Percentiles rank a stretch among this genome's conserved stretches.
These are phyloP conservation scores for Bipolaris zeicola DNA, from an alignment of 2,329 filamentous ascomycete genomes.

Conservation along the genomic window DNA sequence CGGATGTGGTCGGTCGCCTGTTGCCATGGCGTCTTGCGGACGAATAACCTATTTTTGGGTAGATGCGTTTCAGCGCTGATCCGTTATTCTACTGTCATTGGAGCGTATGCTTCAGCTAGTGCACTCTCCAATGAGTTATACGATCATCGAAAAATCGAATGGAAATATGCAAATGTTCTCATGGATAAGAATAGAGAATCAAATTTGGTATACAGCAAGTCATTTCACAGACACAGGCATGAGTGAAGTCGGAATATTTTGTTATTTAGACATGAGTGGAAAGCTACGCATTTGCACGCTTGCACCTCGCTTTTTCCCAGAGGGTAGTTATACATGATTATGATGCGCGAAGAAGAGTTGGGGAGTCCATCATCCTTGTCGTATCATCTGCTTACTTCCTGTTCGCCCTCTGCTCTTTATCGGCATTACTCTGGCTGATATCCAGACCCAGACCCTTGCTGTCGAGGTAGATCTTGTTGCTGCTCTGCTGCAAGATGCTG, in stretches of 20 bases:
- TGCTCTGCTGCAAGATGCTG: slow-evolving; percentile 82
- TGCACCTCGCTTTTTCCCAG: slow-evolving; percentile 20
- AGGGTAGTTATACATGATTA: slow-evolving; percentile 33
- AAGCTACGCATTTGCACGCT: slow-evolving; percentile 33
- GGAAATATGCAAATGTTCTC: too few species aligned
- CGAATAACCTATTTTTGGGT: neutral
- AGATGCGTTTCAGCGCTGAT: neutral
- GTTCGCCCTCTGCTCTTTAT: slow-evolving; percentile 47
- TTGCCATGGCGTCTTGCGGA: slow-evolving; percentile 1
- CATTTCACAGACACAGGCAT: neutral
- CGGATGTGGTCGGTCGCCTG: neutral
- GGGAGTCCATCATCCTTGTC: neutral
- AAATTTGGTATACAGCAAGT: too few species aligned
- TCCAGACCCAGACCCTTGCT: slow-evolving; percentile 90
- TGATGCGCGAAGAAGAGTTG: slow-evolving; percentile 7
- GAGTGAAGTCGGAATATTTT: slow-evolving; percentile 11
- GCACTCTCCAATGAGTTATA: neutral
- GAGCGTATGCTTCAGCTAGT: neutral
- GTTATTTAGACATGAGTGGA: slow-evolving; percentile 43
- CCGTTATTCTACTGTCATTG: neutral
- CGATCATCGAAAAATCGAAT: too few species aligned
- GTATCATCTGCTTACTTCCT: slow-evolving; percentile 19
- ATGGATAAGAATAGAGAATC: too few species aligned
- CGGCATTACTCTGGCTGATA: slow-evolving; percentile 59
- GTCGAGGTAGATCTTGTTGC: slow-evolving; percentile 94